Conservation (phyloP, 495 filamentous ascomycete genomes). For the Penicillium soppii region DNA sequence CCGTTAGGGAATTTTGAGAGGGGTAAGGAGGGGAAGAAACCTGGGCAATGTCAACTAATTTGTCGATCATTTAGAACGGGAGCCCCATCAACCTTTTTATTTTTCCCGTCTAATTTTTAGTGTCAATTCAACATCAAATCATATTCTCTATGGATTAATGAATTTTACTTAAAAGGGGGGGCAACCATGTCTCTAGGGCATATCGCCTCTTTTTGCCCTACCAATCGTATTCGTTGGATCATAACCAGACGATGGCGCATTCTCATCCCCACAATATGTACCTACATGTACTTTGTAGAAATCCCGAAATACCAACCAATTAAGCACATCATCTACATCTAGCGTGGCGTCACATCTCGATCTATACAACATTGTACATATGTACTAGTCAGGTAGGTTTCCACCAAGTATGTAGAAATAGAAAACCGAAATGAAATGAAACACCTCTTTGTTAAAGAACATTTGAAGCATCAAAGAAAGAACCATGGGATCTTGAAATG, state of each 20-base stretch:
- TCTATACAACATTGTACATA: not conserved
- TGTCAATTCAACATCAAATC: no score
- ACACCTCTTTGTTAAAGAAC: conserved; percentile 3
- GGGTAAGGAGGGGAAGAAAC: not conserved
- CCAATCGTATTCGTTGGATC: conserved; percentile 3
- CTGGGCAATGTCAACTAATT: not conserved
- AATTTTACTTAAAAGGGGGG: not conserved
- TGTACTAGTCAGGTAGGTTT: no score
- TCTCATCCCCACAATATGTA: not conserved
- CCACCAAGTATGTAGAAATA: not conserved
- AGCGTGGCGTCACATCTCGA: conserved; percentile 5
- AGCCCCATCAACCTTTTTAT: no score
- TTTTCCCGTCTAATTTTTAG: no score
- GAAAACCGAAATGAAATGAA: not conserved
- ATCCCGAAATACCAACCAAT: not conserved
- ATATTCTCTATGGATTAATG: no score
- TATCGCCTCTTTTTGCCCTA: not conserved
- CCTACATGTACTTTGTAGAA: no score
- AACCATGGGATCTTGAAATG: not conserved
- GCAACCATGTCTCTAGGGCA: not conserved
- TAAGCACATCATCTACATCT: conserved; percentile 6
- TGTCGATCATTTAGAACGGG: conserved; percentile 1
- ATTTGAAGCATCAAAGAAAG: no score
- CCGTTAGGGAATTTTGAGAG: not conserved
- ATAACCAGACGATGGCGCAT: not conserved